phyloP scores from a whole-genome alignment of 768 basidiomycete species.

The Pisolithus microcarpus region DNA sequence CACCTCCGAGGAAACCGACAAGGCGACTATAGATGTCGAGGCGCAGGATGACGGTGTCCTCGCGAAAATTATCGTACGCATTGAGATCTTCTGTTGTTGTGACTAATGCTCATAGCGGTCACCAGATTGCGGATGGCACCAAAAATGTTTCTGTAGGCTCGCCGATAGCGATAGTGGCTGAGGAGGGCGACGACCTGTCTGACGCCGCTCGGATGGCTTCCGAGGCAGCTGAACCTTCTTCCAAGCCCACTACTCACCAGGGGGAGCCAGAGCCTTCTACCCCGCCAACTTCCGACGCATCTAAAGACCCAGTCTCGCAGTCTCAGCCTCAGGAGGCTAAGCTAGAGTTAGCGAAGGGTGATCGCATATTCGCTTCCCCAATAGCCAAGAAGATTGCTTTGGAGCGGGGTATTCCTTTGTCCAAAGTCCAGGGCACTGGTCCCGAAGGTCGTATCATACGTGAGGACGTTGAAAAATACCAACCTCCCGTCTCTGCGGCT shows the following conservation, averaged over 20 bases:
- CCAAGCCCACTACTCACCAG: constrained; percentile 21
- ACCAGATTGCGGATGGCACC: constrained; percentile 71
- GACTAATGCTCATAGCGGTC: constrained; percentile 1
- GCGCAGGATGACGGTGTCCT: constrained; percentile 96
- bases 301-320: constrained; percentile 29
- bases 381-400: constrained; percentile 96
- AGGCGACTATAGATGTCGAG: constrained; percentile 99
- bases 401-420: constrained; percentile 86
- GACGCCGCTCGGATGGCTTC: constrained; percentile 68
- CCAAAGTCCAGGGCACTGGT: constrained; percentile 87
- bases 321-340: constrained; percentile 37
- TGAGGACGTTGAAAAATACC: constrained; percentile 90
- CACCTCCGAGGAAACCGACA: constrained; percentile 87
- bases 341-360: constrained; percentile 54
- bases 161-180: constrained; percentile 84
- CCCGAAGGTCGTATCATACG: constrained; percentile 92
- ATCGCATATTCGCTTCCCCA: constrained; percentile 90
- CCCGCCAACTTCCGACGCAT: constrained; percentile 31
- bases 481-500: constrained; percentile 42
- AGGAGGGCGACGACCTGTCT: constrained; percentile 92
- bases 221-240: constrained; percentile 40
- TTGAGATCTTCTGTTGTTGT: not conserved
- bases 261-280: constrained; percentile 37
- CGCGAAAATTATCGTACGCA: constrained; percentile 90
- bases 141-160: constrained; percentile 86